Evolutionary conservation across 148 eudicot species (phyloP).

Genomic region (Drosera capensis): DNA sequence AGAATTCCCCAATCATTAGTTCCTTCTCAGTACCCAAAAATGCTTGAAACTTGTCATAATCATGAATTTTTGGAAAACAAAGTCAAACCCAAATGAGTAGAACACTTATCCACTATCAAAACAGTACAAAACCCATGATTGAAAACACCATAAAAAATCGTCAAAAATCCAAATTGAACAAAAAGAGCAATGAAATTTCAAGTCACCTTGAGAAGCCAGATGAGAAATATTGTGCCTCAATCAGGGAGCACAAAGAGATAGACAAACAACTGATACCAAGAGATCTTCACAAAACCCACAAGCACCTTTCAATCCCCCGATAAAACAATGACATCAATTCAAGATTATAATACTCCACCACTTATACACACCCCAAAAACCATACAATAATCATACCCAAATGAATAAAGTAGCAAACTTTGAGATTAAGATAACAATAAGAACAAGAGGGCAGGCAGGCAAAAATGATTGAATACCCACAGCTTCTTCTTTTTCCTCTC

Average conservation of each 20-base stretch:
- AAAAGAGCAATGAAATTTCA: not conserved
- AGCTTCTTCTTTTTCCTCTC: conserved; percentile 28
- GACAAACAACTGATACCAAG: conserved; percentile 41
- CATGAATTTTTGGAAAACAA: conserved; percentile 16
- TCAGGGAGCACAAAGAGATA: conserved; percentile 23
- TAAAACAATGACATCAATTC: conserved; percentile 27
- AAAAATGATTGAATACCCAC: conserved; percentile 11
- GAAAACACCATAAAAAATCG: not conserved
- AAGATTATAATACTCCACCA: conserved; percentile 14
- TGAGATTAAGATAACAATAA: no score
- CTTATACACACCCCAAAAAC: conserved; percentile 12
- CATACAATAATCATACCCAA: conserved; percentile 13
- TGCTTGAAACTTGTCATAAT: not conserved
- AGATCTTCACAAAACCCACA: conserved; percentile 21
- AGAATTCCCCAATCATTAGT: no score
- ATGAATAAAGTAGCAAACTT: no score
- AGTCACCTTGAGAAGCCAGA: conserved; percentile 10
- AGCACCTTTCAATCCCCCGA: conserved; percentile 23
- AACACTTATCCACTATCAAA: no score
- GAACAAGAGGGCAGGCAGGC: conserved; percentile 3
- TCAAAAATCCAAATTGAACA: not conserved
- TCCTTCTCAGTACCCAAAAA: not conserved
- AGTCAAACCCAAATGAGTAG: conserved; percentile 17
- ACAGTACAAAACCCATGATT: conserved; percentile 11
- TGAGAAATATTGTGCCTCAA: conserved; percentile 17